Percentiles rank a stretch among this genome's conserved stretches.
Evolutionary conservation across 2,329 filamentous ascomycete genomes (phyloP).

Genomic region (Aspergillus luchuensis): DNA sequence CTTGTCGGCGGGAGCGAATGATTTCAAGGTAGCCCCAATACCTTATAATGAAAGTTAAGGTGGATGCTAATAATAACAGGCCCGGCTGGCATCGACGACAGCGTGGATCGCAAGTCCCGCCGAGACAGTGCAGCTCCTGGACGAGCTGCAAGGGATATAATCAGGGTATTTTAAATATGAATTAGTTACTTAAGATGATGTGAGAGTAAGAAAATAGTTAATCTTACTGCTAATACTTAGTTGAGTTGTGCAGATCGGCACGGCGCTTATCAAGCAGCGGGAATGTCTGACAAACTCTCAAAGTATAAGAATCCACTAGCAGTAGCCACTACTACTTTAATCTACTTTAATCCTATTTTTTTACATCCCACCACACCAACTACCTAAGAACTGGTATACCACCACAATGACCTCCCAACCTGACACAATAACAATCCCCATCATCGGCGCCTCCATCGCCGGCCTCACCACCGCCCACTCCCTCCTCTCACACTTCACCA

Average conservation of each 20-base stretch:
- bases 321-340: not conserved
- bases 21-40: constrained; percentile 71
- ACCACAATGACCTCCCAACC: too few species aligned
- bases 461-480: constrained; percentile 41
- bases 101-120: constrained; percentile 93
- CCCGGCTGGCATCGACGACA: constrained; percentile 85
- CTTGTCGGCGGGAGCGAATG: constrained; percentile 89
- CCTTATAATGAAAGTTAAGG: not conserved
- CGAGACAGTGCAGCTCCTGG: constrained; percentile 86
- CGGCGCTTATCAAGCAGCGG: not conserved
- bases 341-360: not conserved
- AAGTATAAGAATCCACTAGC: not conserved
- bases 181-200: too few species aligned
- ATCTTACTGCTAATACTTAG: too few species aligned
- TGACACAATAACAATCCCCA: constrained; percentile 1
- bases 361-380: not conserved
- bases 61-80: constrained; percentile 44
- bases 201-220: not conserved
- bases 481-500: constrained; percentile 35
- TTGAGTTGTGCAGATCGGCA: too few species aligned
- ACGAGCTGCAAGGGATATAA: constrained; percentile 68
- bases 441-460: constrained; percentile 38
- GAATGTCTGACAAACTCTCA: not conserved
- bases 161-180: too few species aligned
- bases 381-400: too few species aligned